Conservation (phyloP, 805 yeast genomes). For the Schizosaccharomyces lindneri region DNA sequence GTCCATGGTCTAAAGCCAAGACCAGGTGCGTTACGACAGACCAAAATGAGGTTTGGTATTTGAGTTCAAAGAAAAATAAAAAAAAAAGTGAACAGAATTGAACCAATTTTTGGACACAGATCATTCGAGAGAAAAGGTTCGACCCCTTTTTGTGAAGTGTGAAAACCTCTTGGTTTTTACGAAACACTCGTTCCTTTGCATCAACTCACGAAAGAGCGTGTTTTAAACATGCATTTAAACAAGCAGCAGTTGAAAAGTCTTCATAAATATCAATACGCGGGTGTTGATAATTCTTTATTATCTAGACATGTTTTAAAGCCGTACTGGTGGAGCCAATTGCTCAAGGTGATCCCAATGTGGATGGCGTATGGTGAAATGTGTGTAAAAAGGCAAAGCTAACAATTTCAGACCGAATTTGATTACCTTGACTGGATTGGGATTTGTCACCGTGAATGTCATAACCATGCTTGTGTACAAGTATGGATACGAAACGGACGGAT, state of each 20-base stretch:
- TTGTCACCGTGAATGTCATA: conserved; percentile 35
- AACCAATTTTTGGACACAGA: too few relatives aligned
- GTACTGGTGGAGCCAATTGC: conserved; percentile 57
- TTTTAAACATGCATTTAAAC: background rate
- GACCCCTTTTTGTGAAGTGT: too few relatives aligned
- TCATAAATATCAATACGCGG: background rate
- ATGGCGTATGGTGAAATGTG: conserved; percentile 28
- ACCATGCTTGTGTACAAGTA: conserved; percentile 55
- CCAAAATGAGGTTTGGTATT: too few relatives aligned
- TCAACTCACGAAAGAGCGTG: too few relatives aligned
- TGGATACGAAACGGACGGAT: conserved; percentile 23
- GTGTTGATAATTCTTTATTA: conserved; percentile 56
- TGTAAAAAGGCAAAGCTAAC: background rate
- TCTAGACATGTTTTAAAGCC: conserved; percentile 58
- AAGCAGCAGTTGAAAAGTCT: background rate
- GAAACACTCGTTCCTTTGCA: too few relatives aligned
- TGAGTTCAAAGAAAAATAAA: too few relatives aligned
- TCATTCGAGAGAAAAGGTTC: too few relatives aligned
- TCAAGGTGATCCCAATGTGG: conserved; percentile 55
- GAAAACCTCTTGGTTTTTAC: too few relatives aligned
- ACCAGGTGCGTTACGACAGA: too few relatives aligned
- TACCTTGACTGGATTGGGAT: conserved; percentile 55
- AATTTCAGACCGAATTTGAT: conserved; percentile 44
- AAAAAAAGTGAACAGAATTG: too few relatives aligned
- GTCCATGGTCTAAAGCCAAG: too few relatives aligned